Evolutionary conservation across 2,329 filamentous ascomycete species (phyloP), one percentile per base, ranked within the genome.

Genomic region (Aspergillus candidus): DNA sequence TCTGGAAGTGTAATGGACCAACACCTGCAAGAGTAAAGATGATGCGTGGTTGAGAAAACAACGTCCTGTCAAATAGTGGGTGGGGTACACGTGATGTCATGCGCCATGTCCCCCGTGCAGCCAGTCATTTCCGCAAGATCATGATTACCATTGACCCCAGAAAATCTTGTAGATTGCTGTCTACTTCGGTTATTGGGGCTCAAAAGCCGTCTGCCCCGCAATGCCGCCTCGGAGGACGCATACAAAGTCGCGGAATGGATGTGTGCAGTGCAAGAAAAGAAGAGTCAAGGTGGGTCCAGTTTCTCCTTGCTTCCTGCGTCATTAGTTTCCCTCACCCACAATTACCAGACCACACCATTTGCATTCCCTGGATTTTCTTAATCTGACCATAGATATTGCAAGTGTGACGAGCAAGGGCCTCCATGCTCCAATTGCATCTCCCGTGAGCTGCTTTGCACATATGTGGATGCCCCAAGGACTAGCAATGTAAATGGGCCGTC

Each of bases 241-340:
- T 56, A 68, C 60, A 15, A 71, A 71, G 53, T 70, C 68, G 12
- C 66, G 68, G 35, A 61, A 65, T 54, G 68, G 68, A 27, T 71
- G 68, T 40, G 60, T 61, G 29, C 63, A 65, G 46, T 71, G 68
- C 50, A 70, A 70, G 52, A 59, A 59, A 40, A 52, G 67, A 42
- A 60, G 67, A 22, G 67, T 71, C 40, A 71, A 70, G 61, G 67
- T 69, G 48, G 18, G 57, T 38, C 27, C 22, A 32, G 10, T 7
- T 35, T n/a, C 11, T n/a, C 18, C 18, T 6, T 35, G 3, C 11
- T 15, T 33, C 18, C 33, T 39, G 38, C 37, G 33, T 34, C 31
- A 30, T 11, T 31, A 31, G 22, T 38, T 13, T 8, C 13, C 14
- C 13, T 13, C 17, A 33, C 6, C 17, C 22, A 27, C 22, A 27